Evolutionary conservation across 768 basidiomycete species (phyloP), one percentile per base, ranked within the genome.

Genomic region (Lactifluus hygrophoroides): DNA sequence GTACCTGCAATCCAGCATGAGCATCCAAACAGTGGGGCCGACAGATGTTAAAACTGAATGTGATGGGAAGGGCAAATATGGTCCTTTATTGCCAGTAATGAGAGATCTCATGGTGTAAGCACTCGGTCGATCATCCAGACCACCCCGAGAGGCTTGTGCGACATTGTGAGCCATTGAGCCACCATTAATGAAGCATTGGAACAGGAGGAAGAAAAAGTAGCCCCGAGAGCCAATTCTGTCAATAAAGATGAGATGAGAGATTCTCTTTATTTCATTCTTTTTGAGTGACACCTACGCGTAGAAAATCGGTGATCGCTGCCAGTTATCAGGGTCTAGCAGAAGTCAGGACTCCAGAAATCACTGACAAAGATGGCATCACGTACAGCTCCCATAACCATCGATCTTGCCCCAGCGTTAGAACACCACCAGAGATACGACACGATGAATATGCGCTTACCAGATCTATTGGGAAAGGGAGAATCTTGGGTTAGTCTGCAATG

Each of bases 131-230:
- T 85, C 84, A 58, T 85, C 76, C 14, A 81, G 70, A 3, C 93
- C 93, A 67, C 97, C 95, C 19, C 88, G 54, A 1, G 80, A 82
- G 58, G 84, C 89, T 85, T 58, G 54, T 19, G n/a, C 48, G 6
- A 25, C 8, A n/a, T 27, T n/a, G 14, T 59, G 38, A 54, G 47
- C 14, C n/a, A 68, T 32, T 25, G 27, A 28, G 11, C 30, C 27
- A 88, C 89, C 81, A 61, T 87, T 85, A 65, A 88, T 82, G 70
- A 94, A 94, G 64, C 89, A 90, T 65, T 99, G 95, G 76, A 99
- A 98, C 1, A 99, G 77, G 21, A 95, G 76, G 73, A 85, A 99
- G 76, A 85, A 94, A 70, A 94, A 94, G 72, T 94, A 96, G 19
- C 86, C 91, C 64, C 88, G 76, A 0, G 82, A 72, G 6, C 94